Evolutionary conservation across 2,329 filamentous ascomycete genomes (phyloP).

Genomic region (Trichoderma sp.): DNA sequence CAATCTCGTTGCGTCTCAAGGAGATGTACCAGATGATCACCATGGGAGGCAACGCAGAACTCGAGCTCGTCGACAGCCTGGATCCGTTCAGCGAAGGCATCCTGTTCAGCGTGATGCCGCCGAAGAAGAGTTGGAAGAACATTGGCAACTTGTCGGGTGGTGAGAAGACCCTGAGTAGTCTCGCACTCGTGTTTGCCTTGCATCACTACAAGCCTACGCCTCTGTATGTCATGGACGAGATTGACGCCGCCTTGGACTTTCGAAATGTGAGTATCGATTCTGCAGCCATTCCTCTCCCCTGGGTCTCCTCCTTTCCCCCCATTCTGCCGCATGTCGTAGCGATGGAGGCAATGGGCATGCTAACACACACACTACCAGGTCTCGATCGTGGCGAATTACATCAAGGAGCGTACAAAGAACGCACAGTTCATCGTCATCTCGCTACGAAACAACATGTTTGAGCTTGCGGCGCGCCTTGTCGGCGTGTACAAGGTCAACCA

Average conservation of each 20-base stretch:
- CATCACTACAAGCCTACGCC: conserved; percentile 98
- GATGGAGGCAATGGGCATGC: conserved; percentile 23
- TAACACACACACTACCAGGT: conserved; percentile 57
- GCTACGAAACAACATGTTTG: conserved; percentile 98
- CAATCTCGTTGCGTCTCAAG: conserved; percentile 91
- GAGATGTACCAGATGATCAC: conserved; percentile 99
- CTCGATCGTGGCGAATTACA: conserved; percentile 97
- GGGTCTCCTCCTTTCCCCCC: conserved; percentile 26
- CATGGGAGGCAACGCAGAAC: conserved; percentile 97
- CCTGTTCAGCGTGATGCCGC: conserved; percentile 96
- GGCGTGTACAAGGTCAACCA: conserved; percentile 99
- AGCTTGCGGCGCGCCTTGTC: conserved; percentile 90
- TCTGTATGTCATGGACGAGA: conserved; percentile 99
- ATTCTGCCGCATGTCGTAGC: conserved; percentile 30
- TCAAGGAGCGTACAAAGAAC: conserved; percentile 98
- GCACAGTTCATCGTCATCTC: conserved; percentile 99
- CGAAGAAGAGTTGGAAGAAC: conserved; percentile 99
- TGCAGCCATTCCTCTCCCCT: background rate
- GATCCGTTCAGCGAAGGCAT: conserved; percentile 98
- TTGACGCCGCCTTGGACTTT: conserved; percentile 97
- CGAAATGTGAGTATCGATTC: conserved; percentile 72
- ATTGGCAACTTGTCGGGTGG: conserved; percentile 94
- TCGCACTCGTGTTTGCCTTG: conserved; percentile 95
- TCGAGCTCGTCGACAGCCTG: conserved; percentile 92
- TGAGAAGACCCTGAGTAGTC: conserved; percentile 91